Evolutionary conservation across 148 eudicot species (phyloP).

Genomic region (Amaranthus hypochondriacus): DNA sequence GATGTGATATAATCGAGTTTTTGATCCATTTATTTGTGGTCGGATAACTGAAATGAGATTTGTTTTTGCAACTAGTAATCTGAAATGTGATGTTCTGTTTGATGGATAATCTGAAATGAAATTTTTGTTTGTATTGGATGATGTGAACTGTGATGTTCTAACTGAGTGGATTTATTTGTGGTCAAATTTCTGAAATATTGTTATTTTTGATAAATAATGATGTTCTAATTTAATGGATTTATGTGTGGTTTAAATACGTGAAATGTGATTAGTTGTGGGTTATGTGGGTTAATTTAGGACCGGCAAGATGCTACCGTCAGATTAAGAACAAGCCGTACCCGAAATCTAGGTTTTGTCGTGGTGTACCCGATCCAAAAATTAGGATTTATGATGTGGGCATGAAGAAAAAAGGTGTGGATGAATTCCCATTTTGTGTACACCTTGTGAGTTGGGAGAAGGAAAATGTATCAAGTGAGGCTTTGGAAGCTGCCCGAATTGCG

Average conservation of each 20-base stretch:
- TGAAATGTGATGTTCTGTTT: not conserved
- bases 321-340: constrained; percentile 51
- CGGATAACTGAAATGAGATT: not conserved
- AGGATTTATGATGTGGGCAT: constrained; percentile 42
- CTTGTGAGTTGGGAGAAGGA: constrained; percentile 54
- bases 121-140: no score
- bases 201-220: no score
- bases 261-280: not conserved
- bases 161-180: not conserved
- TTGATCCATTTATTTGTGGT: no score
- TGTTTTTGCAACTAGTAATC: not conserved
- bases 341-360: constrained; percentile 42
- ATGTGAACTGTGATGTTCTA: no score
- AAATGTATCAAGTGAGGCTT: constrained; percentile 43
- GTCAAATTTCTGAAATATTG: no score
- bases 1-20: not conserved
- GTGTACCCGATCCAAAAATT: constrained; percentile 42
- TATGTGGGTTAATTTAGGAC: constrained; percentile 21
- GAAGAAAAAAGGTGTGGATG: constrained; percentile 41
- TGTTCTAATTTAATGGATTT: not conserved
- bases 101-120: no score
- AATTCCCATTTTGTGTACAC: constrained; percentile 36
- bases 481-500: constrained; percentile 45
- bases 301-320: constrained; percentile 44
- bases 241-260: not conserved